Evolutionary conservation across 1,284 basidiomycete species (phyloP), one percentile per base, ranked within the genome.

Genomic region (Afroboletus lepidellus): DNA sequence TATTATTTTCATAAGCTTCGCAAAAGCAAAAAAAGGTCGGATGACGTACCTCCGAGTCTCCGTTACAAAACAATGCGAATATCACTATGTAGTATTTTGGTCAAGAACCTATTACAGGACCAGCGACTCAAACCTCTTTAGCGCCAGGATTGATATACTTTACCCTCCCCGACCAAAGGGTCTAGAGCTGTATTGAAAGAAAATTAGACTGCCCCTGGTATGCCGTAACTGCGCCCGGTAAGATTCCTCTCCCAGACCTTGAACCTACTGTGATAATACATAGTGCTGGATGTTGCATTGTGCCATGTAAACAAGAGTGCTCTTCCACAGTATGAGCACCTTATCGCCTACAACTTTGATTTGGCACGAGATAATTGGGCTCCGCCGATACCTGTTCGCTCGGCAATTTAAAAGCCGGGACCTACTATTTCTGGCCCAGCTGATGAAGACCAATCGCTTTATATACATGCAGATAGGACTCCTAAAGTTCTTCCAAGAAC

Each of bases 1-100:
- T n/a, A n/a, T n/a, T n/a, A n/a, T n/a, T n/a, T 27, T 27, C 36
- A 38, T 51, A 51, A 42, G 38, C 45, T 20, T 51, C 36, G 23
- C 6, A 59, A 15, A 30, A 29, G 33, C 50, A 24, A 56, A 30
- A 11, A 5, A 3, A 34, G 21, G n/a, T 13, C 13, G 7, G 23
- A 24, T 13, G 18, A 52, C 67, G 37, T 53, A 80, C 80, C 72
- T 82, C 80, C n/a, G n/a, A n/a, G n/a, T n/a, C n/a, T 63, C 80
- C 80, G 53, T 80, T 80, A 27, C 75, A 78, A 57, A 82, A 83
- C 27, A 81, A 60, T 0, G 77, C 78, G 53, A 81, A 76, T 2
- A 79, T 79, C 15, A 81, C 77, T 20, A 81, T 63, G 50, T 71
- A 81, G 57, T 80, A 82, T 53, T 76, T 76, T 18, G 72, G 57